Evolutionary conservation across 2,329 filamentous ascomycete species (phyloP), one percentile per base, ranked within the genome.

Genomic region (Chaetomium sp.): DNA sequence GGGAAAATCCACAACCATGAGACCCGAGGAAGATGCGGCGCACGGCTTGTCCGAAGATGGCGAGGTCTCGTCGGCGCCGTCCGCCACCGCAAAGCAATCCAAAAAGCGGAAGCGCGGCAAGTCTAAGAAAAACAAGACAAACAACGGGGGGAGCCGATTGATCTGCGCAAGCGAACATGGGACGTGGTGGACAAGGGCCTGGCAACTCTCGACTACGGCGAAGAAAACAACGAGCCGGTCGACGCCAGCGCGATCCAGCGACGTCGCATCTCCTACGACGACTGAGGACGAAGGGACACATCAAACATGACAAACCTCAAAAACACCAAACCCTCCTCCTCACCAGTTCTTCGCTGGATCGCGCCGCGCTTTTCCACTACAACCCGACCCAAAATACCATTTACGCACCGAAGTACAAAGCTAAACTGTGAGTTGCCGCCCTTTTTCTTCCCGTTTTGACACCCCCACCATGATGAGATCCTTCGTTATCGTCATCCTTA

Each of bases 401-500:
- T 19, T 9, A 2, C 50, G 16, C 47, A 54, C 33, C 35, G 10
- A 6, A 55, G 53, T 50, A 9, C 60, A 21, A 31, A 55, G 47
- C 49, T 12, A 63, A 65, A 64, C 1, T 60, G 68, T 71, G 67
- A 67, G 67, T 68, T 21, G 5, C 31, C 21, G 19, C 29, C 54
- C 56, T 57, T 23, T 8, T 23, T 5, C 53, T 50, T 61, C 7
- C 50, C 38, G 47, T 6, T 27, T 19, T 25, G 9, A 29, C 38
- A n/a, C 33, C 7, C 49, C 49, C 42, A 23, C 53, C 73, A 90
- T 94, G 92, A 96, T 94, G 92, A 95, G 87, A 93, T 82, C 77
- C 6, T 78, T 79, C 85, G 80, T 84, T 93, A 93, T 93, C 90
- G 91, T 96, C 92, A 96, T 96, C 92, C 92, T 96, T 96, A 96